Percentiles rank a stretch among this genome's conserved stretches.
phyloP scores from a whole-genome alignment of 2,329 filamentous ascomycete species.

The Allantophomopsis cytisporea region DNA sequence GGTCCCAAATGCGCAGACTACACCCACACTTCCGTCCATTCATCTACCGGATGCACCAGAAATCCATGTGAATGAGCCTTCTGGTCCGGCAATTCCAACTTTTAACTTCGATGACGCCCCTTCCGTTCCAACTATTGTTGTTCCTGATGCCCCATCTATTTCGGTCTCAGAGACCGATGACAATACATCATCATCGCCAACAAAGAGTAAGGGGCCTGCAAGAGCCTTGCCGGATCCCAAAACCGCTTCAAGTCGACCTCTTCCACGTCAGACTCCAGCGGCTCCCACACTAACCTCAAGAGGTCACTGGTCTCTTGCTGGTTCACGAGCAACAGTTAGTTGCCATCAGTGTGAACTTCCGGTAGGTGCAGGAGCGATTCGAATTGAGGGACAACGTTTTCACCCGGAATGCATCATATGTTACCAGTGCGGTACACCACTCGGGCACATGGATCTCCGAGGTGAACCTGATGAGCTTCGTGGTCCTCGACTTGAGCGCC shows the following conservation, averaged over 20 bases:
- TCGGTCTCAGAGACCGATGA: constrained; percentile 13
- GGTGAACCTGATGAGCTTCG: constrained; percentile 71
- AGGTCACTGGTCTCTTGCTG: constrained; percentile 42
- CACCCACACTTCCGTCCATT: constrained; percentile 19
- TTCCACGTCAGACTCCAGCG: constrained; percentile 19
- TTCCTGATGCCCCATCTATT: constrained; percentile 13
- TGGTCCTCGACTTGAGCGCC: constrained; percentile 59
- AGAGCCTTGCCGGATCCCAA: constrained; percentile 25
- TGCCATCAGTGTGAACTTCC: constrained; percentile 76
- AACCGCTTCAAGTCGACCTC: constrained; percentile 9
- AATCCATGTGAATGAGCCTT: constrained; percentile 26
- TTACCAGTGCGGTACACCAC: constrained; percentile 70
- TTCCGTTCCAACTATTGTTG: constrained; percentile 10
- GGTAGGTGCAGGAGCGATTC: constrained; percentile 79
- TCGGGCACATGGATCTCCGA: constrained; percentile 94
- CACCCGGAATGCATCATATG: constrained; percentile 91
- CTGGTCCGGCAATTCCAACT: constrained; percentile 28
- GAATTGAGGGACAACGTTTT: constrained; percentile 61
- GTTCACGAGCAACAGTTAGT: constrained; percentile 46
- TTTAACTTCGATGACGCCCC: constrained; percentile 31
- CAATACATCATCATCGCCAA: constrained; percentile 24
- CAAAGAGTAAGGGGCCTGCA: constrained; percentile 11
- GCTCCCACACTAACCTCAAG: constrained; percentile 11
- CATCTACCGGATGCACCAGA: constrained; percentile 25
- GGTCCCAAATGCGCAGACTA: constrained; percentile 7